Evolutionary conservation across 148 eudicot genomes (phyloP), one percentile per base, ranked within the genome.

Genomic region (Simmondsia chinensis): DNA sequence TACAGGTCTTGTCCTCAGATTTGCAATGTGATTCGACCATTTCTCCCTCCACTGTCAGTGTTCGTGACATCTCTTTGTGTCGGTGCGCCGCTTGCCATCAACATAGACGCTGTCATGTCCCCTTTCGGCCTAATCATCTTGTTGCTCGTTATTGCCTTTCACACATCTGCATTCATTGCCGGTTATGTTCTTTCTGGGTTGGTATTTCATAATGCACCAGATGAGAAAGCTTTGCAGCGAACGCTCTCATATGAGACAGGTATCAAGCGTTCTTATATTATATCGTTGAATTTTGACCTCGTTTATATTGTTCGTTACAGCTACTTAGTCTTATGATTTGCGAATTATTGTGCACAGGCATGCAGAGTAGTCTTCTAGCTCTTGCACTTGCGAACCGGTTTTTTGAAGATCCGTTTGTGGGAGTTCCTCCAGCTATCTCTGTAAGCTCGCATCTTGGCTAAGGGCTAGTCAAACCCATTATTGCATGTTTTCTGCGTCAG

Each of bases 291-390:
- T 20, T n/a, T n/a, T n/a, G n/a, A n/a, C n/a, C n/a, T n/a, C n/a
- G n/a, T n/a, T n/a, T n/a, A n/a, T n/a, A n/a, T n/a, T n/a, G n/a
- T n/a, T n/a, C n/a, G n/a, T n/a, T n/a, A n/a, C n/a, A n/a, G n/a
- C n/a, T n/a, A n/a, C n/a, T n/a, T n/a, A n/a, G n/a, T n/a, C n/a
- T n/a, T n/a, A n/a, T n/a, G n/a, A n/a, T n/a, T n/a, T n/a, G n/a
- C n/a, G n/a, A n/a, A n/a, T n/a, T n/a, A n/a, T n/a, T n/a, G n/a
- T n/a, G n/a, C n/a, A n/a, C n/a, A 88, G 97, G 97, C 31, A 89
- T 89, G 96, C 96, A 87, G 57, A 87, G 96, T 74, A 87, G 96
- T 71, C 80, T 87, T 56, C 63, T 87, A 43, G 96, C 83, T 26
- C 96, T 87, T 13, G 89, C 96, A 24, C 94, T 87, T 45, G 96